Evolutionary conservation across 108 stramenopile genomes (phyloP).

Genomic region (Skeletonema menzelii): DNA sequence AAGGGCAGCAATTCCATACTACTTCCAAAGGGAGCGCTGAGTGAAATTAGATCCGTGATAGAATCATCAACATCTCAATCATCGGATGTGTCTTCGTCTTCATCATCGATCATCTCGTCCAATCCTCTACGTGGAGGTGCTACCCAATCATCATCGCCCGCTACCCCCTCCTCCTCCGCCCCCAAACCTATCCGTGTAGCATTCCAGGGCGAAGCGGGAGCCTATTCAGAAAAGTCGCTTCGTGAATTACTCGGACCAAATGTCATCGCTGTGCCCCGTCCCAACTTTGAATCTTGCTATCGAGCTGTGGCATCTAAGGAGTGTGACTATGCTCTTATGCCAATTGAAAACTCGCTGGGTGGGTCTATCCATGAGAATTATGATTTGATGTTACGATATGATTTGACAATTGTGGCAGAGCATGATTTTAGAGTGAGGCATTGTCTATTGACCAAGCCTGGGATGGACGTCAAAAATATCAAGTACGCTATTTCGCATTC

Average conservation of each 20-base stretch:
- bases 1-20: slow-evolving; percentile 1
- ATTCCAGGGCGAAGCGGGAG: slow-evolving; percentile 97
- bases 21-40: slow-evolving; percentile 13
- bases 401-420: slow-evolving; percentile 79
- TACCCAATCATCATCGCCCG: not conserved
- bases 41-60: slow-evolving; percentile 27
- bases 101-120: not conserved
- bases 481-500: slow-evolving; percentile 94
- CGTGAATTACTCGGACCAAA: slow-evolving; percentile 88
- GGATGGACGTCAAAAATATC: slow-evolving; percentile 72
- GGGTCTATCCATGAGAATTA: slow-evolving; percentile 98
- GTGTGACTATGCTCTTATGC: slow-evolving; percentile 94
- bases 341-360: slow-evolving; percentile 96
- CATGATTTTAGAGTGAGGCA: slow-evolving; percentile 97
- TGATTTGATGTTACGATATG: slow-evolving; percentile 95
- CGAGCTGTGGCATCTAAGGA: slow-evolving; percentile 93
- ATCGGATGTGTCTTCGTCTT: not conserved
- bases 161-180: not conserved
- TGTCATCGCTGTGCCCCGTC: slow-evolving; percentile 85
- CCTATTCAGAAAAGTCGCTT: slow-evolving; percentile 95
- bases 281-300: slow-evolving; percentile 95
- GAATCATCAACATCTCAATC: slow-evolving; percentile 12
- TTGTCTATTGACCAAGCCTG: slow-evolving; percentile 82
- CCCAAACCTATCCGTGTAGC: slow-evolving; percentile 77
- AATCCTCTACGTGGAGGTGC: not conserved